phyloP scores from a whole-genome alignment of 495 filamentous ascomycete species.

The Tuber borchii region DNA sequence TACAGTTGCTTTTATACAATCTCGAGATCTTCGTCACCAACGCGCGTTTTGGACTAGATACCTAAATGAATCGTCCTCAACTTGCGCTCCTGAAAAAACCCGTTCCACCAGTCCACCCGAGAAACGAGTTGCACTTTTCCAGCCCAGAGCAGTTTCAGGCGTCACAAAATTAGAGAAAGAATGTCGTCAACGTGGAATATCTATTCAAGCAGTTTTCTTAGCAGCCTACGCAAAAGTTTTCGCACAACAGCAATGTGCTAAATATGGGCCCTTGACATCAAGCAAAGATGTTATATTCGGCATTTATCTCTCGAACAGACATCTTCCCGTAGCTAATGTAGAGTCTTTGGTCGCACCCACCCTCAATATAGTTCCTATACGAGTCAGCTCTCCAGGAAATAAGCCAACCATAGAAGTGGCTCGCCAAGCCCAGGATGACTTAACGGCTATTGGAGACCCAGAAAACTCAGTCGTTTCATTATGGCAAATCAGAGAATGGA shows the following conservation, averaged over 20 bases:
- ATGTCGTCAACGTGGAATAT: constrained; percentile 44
- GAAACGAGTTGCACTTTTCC: constrained; percentile 46
- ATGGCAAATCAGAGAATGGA: constrained; percentile 48
- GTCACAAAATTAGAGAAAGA: constrained; percentile 38
- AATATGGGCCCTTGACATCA: constrained; percentile 14
- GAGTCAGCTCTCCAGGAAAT: constrained; percentile 39
- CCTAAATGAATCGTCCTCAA: constrained; percentile 41
- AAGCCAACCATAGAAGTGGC: constrained; percentile 43
- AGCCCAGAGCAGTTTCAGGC: constrained; percentile 35
- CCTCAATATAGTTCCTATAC: constrained; percentile 51
- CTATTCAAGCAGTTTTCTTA: constrained; percentile 50
- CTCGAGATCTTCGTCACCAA: constrained; percentile 27
- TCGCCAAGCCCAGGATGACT: constrained; percentile 47
- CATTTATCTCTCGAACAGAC: constrained; percentile 53
- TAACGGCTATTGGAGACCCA: constrained; percentile 44
- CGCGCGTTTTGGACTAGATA: constrained; percentile 54
- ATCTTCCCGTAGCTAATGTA: constrained; percentile 44
- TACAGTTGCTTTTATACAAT: constrained; percentile 39
- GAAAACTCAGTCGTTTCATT: constrained; percentile 45
- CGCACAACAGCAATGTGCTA: constrained; percentile 28
- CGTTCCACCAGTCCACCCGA: neutral
- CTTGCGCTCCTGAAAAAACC: constrained; percentile 17
- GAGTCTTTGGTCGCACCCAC: constrained; percentile 46
- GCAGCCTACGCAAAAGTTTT: constrained; percentile 48
- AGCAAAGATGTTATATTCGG: constrained; percentile 48